Percentiles rank a stretch among this genome's conserved stretches.
phyloP scores from a whole-genome alignment of 2,329 filamentous ascomycete species.

The Epichloe bromicola region DNA sequence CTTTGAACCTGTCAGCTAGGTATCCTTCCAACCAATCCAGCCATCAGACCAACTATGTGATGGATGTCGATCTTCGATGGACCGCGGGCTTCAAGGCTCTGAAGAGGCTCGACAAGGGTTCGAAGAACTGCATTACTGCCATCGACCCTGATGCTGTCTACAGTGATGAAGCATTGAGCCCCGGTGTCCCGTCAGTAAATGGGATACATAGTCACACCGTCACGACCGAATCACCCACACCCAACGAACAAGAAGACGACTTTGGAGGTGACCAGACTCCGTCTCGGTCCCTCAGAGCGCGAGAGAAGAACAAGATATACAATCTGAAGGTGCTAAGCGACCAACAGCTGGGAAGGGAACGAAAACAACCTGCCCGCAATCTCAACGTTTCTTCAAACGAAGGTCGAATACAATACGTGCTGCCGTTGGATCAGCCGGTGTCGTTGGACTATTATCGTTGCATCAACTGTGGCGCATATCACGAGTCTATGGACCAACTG shows the following conservation, averaged over 20 bases:
- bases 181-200: constrained; percentile 9
- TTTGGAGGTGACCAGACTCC: constrained; percentile 36
- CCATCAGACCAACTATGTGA: constrained; percentile 29
- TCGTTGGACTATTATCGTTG: constrained; percentile 37
- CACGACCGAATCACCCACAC: constrained; percentile 17
- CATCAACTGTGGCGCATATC: constrained; percentile 34
- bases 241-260: constrained; percentile 32
- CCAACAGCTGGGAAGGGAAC: constrained; percentile 40
- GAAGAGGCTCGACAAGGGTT: constrained; percentile 25
- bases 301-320: constrained; percentile 38
- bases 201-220: constrained; percentile 9
- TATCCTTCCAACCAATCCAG: constrained; percentile 12
- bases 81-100: constrained; percentile 25
- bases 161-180: constrained; percentile 12
- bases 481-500: constrained; percentile 34
- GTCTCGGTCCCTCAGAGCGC: constrained; percentile 35
- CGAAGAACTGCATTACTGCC: constrained; percentile 31
- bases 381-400: constrained; percentile 18
- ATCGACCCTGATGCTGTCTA: constrained; percentile 21
- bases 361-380: constrained; percentile 24
- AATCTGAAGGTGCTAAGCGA: constrained; percentile 48
- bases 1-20: constrained; percentile 16
- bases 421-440: constrained; percentile 31
- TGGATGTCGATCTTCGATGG: constrained; percentile 37
- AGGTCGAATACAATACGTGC: constrained; percentile 32